Conservation (phyloP, 2,329 filamentous ascomycete species). For the Verticillium klebahnii region DNA sequence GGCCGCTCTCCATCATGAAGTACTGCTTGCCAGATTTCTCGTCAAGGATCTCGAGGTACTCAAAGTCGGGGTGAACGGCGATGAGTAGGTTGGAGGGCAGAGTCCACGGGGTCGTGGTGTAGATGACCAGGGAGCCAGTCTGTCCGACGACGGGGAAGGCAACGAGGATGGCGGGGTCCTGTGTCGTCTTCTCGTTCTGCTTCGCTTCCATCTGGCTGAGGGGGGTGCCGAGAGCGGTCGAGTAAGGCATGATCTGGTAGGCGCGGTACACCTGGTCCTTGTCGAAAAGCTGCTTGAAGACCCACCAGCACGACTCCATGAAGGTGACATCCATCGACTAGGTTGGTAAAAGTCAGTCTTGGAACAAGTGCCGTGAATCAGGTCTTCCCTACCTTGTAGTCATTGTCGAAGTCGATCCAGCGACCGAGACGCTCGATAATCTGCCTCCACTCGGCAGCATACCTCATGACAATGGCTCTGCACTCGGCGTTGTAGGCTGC, state of each 20-base stretch:
- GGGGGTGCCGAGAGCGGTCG: slow-evolving; percentile 49
- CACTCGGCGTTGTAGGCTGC: slow-evolving; percentile 90
- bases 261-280: slow-evolving; percentile 88
- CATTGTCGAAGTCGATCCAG: slow-evolving; percentile 97
- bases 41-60: slow-evolving; percentile 83
- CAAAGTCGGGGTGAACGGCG: slow-evolving; percentile 75
- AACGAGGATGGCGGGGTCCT: slow-evolving; percentile 85
- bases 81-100: slow-evolving; percentile 76
- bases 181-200: slow-evolving; percentile 91
- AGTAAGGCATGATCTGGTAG: slow-evolving; percentile 92
- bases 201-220: slow-evolving; percentile 84
- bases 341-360: slow-evolving; percentile 10
- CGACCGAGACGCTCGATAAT: slow-evolving; percentile 86
- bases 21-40: slow-evolving; percentile 79
- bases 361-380: background rate
- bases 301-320: slow-evolving; percentile 97
- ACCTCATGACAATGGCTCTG: slow-evolving; percentile 89
- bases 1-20: slow-evolving; percentile 75
- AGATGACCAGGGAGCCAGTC: slow-evolving; percentile 73
- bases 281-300: slow-evolving; percentile 88
- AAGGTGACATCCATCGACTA: slow-evolving; percentile 91
- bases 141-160: slow-evolving; percentile 68
- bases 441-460: slow-evolving; percentile 77
- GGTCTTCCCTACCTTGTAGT: slow-evolving; percentile 69
- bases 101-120: slow-evolving; percentile 88